Conservation (phyloP, 2,329 filamentous ascomycete species). For the Grosmannia huntii region DNA sequence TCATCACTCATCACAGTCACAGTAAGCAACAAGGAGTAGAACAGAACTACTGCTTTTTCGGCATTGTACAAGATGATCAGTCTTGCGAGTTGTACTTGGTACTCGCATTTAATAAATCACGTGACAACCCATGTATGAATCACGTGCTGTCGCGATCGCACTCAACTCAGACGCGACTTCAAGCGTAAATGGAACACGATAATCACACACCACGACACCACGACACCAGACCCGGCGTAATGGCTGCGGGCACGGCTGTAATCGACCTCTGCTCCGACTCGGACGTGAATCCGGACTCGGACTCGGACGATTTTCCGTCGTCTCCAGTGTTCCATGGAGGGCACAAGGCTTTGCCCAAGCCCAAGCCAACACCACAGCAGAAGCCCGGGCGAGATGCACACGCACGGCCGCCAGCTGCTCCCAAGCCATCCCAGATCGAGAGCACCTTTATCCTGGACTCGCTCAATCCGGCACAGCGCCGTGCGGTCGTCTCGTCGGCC, state of each 20-base stretch:
- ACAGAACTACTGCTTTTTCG: no score
- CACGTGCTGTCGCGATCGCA: not conserved
- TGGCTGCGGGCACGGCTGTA: not conserved
- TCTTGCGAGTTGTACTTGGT: no score
- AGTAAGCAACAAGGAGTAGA: no score
- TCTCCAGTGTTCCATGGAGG: not conserved
- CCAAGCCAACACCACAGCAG: not conserved
- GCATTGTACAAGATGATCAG: no score
- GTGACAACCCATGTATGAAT: not conserved
- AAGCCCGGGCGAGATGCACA: not conserved
- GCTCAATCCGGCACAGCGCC: conserved; percentile 42
- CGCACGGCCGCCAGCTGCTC: conserved; percentile 1
- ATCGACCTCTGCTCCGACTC: conserved; percentile 1
- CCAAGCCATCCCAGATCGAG: not conserved
- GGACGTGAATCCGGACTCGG: not conserved
- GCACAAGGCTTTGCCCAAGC: not conserved
- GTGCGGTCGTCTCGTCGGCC: conserved; percentile 39
- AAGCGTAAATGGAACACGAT: not conserved
- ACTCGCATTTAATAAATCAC: no score
- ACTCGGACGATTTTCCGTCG: not conserved
- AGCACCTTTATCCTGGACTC: conserved; percentile 28
- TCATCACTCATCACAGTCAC: no score
- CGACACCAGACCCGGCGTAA: not conserved
- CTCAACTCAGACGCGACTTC: not conserved
- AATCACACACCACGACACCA: not conserved